Conservation (phyloP, 2,329 filamentous ascomycete genomes). For the Ophiostoma quercus region DNA sequence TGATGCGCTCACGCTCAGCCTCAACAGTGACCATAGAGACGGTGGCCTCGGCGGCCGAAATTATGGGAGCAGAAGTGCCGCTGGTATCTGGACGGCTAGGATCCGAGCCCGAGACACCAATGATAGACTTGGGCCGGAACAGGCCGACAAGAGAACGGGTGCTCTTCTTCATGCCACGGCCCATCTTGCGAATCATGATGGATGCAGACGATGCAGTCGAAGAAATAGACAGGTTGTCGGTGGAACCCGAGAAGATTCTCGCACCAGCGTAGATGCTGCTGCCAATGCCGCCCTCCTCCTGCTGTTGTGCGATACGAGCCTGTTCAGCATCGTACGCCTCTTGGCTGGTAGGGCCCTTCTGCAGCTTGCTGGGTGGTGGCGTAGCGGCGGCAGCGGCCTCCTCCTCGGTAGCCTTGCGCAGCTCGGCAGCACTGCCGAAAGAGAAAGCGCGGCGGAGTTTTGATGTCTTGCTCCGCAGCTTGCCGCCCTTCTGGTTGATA, state of each 20-base stretch:
- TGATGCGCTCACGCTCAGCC: conserved; percentile 79
- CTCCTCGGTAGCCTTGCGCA: conserved; percentile 64
- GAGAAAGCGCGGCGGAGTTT: conserved; percentile 87
- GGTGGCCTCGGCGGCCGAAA: conserved; percentile 52
- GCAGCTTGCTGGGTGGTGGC: conserved; percentile 50
- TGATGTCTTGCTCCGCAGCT: conserved; percentile 77
- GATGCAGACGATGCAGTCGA: conserved; percentile 86
- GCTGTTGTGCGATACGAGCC: conserved; percentile 81
- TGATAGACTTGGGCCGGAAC: conserved; percentile 88
- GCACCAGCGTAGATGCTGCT: conserved; percentile 89
- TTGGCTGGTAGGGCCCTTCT: conserved; percentile 57
- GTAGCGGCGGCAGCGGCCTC: conserved; percentile 43
- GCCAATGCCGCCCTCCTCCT: conserved; percentile 87
- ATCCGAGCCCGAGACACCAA: conserved; percentile 71
- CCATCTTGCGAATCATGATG: conserved; percentile 97
- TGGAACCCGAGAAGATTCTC: conserved; percentile 81
- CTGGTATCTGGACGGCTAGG: conserved; percentile 60
- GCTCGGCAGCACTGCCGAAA: conserved; percentile 90
- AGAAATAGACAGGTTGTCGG: conserved; percentile 87
- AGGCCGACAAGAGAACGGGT: conserved; percentile 85
- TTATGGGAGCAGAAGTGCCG: conserved; percentile 10
- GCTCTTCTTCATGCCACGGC: conserved; percentile 94
- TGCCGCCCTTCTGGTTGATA: conserved; percentile 74
- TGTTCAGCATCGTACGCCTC: conserved; percentile 82
- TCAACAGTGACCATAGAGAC: conserved; percentile 96